Evolutionary conservation across 2,329 filamentous ascomycete genomes (phyloP), one percentile per base, ranked within the genome.

Genomic region (Aspergillus sp.): DNA sequence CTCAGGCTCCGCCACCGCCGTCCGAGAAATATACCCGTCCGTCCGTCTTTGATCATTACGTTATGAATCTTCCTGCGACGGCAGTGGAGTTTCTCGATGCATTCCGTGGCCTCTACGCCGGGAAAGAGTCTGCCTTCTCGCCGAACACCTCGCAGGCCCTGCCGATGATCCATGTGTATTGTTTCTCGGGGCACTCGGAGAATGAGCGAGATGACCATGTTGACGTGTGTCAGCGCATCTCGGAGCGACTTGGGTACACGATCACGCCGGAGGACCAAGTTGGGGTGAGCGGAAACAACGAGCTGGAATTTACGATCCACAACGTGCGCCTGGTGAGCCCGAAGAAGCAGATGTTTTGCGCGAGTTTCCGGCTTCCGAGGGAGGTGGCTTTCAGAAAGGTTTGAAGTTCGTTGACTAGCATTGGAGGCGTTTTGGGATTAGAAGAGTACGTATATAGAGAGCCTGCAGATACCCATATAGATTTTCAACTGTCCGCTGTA

Each of bases 301-400:
- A 82, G 37, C 57, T 67, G 4, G 72, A 74, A 24, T 59, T 77
- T 11, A 57, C 66, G 17, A 67, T 80, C 4, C 64, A 64, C 35
- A 74, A 78, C 55, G 86, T 96, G 20, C 73, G 91, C 43, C 78
- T 93, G 45, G 91, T 98, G 34, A 84, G 86, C 37, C 91, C 91
- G 4, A 81, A 85, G 52, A 98, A 98, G 70, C 75, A 82, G 53
- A 95, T 95, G 88, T 96, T 89, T 60, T 96, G 91, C 58, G 89
- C 86, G 17, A 93, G 78, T 45, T 96, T 98, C 62, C 75, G 86
- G 41, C 55, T 98, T 39, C 91, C 91, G 2, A 62, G 68, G 20
- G 78, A 84, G 48, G 84, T 95, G 4, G 91, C 88, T 10, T 95
- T 94, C 64, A 51, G 45, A 15, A 49, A 53, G 30, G 36, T 40